Base-by-base conservation (phyloP, 257 asterid genomes). In the Datura wrightii region DNA sequence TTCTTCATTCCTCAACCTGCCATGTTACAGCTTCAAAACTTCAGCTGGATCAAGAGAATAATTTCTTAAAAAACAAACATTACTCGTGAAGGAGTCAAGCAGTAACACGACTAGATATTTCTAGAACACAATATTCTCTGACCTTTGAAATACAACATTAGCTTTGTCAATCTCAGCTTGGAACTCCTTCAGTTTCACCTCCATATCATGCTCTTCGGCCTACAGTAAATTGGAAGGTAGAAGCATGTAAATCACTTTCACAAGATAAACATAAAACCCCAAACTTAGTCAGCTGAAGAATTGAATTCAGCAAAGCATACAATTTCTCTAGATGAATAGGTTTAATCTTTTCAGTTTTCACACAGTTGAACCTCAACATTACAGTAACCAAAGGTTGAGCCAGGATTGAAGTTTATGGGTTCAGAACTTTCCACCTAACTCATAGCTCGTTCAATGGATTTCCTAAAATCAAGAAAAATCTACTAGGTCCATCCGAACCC, bases 201-300 rank as follows among this genome's bases (percentile, higher is more conserved):
- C 93, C 91, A 93, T 88, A 89, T 92, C 97, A 84, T 59, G 90
- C 82, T 93, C 97, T 90, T 94, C 99, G 69, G 94, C 98, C 99
- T 96, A 85, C 67, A 88, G 84, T 54, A 86, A 89, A 87, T 83
- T 85, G 86, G 72, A 86, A 59, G 66, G 74, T 85, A 79, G 79
- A 72, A 54, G 82, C 79, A 87, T 50, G 71, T 79, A 31, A 83
- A 56, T 41, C 80, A 14, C n/a, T 48, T 67, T 24, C 63, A 78
- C 63, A 78, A 52, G 48, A 34, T 52, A 78, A 31, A 53, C 44
- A 78, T 50, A 78, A 18, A 78, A 50, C 82, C 65, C 82, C 82
- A 53, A 63, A 76, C 39, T 76, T 31, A 52, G 44, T 8, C 63
- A 15, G 82, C 60, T 78, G 50, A 52, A 52, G 31, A 53, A 52